Base-by-base conservation (phyloP, 495 filamentous ascomycete species). In the Symbiotaphrina buchneri region DNA sequence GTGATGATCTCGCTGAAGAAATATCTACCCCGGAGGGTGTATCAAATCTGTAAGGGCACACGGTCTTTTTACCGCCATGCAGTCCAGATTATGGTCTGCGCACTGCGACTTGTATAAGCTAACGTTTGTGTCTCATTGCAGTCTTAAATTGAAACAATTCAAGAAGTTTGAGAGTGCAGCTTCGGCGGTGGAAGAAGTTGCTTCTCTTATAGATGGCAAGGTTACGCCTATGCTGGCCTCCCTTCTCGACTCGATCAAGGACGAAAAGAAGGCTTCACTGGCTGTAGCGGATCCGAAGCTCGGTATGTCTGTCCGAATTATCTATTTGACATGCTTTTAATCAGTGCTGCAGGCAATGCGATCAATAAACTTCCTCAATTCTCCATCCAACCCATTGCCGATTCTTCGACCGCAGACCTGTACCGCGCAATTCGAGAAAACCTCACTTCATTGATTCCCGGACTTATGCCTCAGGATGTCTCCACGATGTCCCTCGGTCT, bases 241-340 rank as follows among this genome's bases (percentile, higher is more conserved):
- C 39, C 65, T 97, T 23, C 68, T 99, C 27, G 68, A 92, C 37
- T 70, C 73, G 21, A 69, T 99, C 52, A 94, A 94, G 55, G 80
- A 91, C 53, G 87, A 99, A 61, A 87, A 91, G 61, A 95, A 95
- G 58, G 74, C 73, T 19, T 91, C 85, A 18, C 64, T 99, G 32
- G 87, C 84, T 25, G 90, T 99, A 39, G 79, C 81, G 35, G 87
- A 99, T 51, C 76, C 74, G 26, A 95, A 93, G 59, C 68, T 99
- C 35, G 87, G 67, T 72, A 62, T 40, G 55, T 55, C 4, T 27
- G 6, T 13, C 13, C 8, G 18, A 5, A 17, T 20, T 34, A 21
- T 11, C 5, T 7, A 1, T 20, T 13, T 17, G 19, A 21, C 16
- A 17, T 27, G 30, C 22, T 22, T 18, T 24, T 1, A 6, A 2